phyloP scores from a whole-genome alignment of 176 grass and related monocot genomes.

The Rhynchospora pubera region DNA sequence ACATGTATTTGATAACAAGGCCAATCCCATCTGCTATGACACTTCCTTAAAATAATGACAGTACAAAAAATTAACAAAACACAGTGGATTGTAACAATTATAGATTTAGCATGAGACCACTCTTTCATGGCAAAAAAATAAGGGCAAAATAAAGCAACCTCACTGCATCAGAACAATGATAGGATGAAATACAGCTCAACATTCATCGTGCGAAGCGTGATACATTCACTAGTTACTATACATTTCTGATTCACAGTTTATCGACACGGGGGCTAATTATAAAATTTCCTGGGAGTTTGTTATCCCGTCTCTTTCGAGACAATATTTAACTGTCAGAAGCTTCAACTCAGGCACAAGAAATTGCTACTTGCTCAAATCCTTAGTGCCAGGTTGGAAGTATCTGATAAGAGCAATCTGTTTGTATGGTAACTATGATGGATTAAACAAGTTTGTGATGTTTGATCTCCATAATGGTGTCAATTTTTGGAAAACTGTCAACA shows the following conservation, averaged over 20 bases:
- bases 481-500: slow-evolving; percentile 33
- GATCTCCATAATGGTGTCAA: slow-evolving; percentile 52
- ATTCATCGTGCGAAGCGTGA: too few species aligned
- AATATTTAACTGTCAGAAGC: slow-evolving; percentile 34
- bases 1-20: too few species aligned
- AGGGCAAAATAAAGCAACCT: too few species aligned
- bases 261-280: slow-evolving; percentile 26
- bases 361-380: slow-evolving; percentile 46
- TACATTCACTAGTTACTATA: slow-evolving; percentile 22
- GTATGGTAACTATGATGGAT: slow-evolving; percentile 53
- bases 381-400: slow-evolving; percentile 34
- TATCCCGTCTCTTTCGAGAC: not conserved
- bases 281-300: slow-evolving; percentile 27
- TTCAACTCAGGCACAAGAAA: slow-evolving; percentile 32
- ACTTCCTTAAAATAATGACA: too few species aligned
- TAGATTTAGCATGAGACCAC: too few species aligned
- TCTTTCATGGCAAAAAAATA: too few species aligned
- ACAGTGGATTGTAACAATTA: too few species aligned
- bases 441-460: slow-evolving; percentile 23
- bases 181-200: too few species aligned
- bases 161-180: not conserved
- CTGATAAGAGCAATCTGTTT: slow-evolving; percentile 29
- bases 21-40: too few species aligned
- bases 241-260: slow-evolving; percentile 30
- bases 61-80: too few species aligned